Conservation (phyloP, 2,329 filamentous ascomycete genomes). For the Verticillium albo-atrum region DNA sequence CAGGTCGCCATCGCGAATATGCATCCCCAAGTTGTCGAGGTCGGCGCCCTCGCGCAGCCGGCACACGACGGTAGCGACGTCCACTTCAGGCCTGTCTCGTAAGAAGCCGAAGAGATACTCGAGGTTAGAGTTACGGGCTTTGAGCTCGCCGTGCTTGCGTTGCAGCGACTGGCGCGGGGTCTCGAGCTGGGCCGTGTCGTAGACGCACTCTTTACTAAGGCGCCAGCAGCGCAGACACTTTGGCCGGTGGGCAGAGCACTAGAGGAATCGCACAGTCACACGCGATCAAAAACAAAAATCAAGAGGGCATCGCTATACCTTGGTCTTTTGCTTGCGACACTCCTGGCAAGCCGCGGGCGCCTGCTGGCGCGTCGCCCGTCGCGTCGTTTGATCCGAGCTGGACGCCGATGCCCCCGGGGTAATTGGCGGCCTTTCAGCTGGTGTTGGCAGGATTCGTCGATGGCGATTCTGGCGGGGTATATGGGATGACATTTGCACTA, state of each 20-base stretch:
- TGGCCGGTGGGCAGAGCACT: neutral
- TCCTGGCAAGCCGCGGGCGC: neutral
- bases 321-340: neutral
- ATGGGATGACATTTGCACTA: neutral
- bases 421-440: neutral
- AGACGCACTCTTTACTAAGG: neutral
- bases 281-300: neutral
- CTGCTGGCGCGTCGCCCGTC: neutral
- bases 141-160: neutral
- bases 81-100: neutral
- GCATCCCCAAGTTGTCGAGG: neutral
- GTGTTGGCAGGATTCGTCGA: neutral
- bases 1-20: slow-evolving; percentile 1
- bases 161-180: neutral
- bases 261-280: neutral
- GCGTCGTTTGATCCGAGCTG: neutral
- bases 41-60: neutral
- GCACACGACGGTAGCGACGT: neutral
- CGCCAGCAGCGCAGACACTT: neutral
- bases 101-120: neutral
- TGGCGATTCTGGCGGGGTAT: neutral
- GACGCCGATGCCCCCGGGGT: neutral
- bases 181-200: neutral
- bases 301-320: neutral
- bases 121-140: neutral